Percentiles rank a stretch among this genome's conserved stretches.
phyloP scores from a whole-genome alignment of 2,329 filamentous ascomycete genomes.

The Xylariaceae sp. region DNA sequence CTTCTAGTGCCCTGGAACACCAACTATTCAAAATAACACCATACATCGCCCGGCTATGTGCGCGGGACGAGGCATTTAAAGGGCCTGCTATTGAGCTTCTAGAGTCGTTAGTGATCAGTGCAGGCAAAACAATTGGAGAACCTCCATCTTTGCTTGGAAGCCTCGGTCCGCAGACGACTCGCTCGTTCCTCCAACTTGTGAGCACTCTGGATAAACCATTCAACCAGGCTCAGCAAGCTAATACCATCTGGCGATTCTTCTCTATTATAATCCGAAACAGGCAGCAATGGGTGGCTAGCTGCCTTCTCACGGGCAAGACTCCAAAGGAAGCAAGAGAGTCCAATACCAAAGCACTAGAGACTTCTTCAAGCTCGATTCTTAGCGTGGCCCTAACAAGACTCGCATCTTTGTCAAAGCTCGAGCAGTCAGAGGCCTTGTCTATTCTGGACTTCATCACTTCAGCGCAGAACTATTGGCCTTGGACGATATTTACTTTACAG shows the following conservation, averaged over 20 bases:
- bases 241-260: slow-evolving; percentile 77
- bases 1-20: slow-evolving; percentile 64
- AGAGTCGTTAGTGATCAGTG: slow-evolving; percentile 67
- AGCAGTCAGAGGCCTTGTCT: slow-evolving; percentile 63
- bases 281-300: slow-evolving; percentile 95
- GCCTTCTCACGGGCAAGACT: slow-evolving; percentile 81
- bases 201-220: slow-evolving; percentile 74
- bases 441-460: slow-evolving; percentile 83
- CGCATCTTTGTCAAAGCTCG: slow-evolving; percentile 58
- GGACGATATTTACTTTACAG: slow-evolving; percentile 78
- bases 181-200: slow-evolving; percentile 76
- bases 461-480: slow-evolving; percentile 92
- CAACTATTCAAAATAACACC: slow-evolving; percentile 79
- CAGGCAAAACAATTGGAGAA: slow-evolving; percentile 63
- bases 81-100: slow-evolving; percentile 64
- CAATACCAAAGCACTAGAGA: slow-evolving; percentile 47
- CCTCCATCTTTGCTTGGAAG: slow-evolving; percentile 93
- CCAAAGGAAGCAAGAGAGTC: slow-evolving; percentile 69
- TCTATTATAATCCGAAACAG: slow-evolving; percentile 81
- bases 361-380: slow-evolving; percentile 62
- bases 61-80: slow-evolving; percentile 62
- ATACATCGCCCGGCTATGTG: slow-evolving; percentile 71
- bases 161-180: slow-evolving; percentile 75
- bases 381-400: slow-evolving; percentile 68
- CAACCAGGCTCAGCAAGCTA: slow-evolving; percentile 58